phyloP scores from a whole-genome alignment of 2,329 filamentous ascomycete genomes.

The Metarhizium robertsii region DNA sequence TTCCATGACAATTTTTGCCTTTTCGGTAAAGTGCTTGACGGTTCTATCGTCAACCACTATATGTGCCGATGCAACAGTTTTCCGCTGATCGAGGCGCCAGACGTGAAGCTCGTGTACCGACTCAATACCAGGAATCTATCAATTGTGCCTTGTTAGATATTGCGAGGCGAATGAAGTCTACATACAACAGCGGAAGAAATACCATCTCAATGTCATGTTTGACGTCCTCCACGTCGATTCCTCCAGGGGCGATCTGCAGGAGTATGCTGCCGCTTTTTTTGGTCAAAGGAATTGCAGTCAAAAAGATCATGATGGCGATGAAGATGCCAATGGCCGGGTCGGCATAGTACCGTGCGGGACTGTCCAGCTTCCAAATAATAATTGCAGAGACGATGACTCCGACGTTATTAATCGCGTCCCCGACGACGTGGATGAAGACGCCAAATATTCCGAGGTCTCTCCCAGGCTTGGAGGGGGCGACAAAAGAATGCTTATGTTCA shows the following conservation, averaged over 20 bases:
- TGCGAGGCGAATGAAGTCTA: background rate
- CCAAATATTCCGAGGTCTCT: conserved; percentile 63
- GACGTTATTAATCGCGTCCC: conserved; percentile 68
- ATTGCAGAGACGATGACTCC: conserved; percentile 63
- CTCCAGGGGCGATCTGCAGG: conserved; percentile 54
- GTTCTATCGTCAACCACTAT: conserved; percentile 51
- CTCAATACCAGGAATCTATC: conserved; percentile 53
- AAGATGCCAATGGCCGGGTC: conserved; percentile 61
- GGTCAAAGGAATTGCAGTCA: conserved; percentile 53
- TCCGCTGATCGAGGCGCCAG: conserved; percentile 64
- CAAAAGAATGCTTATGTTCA: conserved; percentile 37
- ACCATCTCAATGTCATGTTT: conserved; percentile 61
- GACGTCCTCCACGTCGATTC: conserved; percentile 52
- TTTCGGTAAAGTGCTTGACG: conserved; percentile 48
- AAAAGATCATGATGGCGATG: conserved; percentile 64
- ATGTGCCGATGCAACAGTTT: conserved; percentile 61
- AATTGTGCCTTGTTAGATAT: background rate
- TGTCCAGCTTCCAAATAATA: conserved; percentile 57
- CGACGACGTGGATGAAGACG: conserved; percentile 60
- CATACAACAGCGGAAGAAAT: background rate
- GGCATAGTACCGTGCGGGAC: conserved; percentile 54
- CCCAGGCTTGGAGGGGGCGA: conserved; percentile 23
- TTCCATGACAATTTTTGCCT: conserved; percentile 53
- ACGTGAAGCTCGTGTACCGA: conserved; percentile 66
- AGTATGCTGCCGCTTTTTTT: conserved; percentile 56